phyloP scores from a whole-genome alignment of 495 filamentous ascomycete species.

The Penicillium coffeae region DNA sequence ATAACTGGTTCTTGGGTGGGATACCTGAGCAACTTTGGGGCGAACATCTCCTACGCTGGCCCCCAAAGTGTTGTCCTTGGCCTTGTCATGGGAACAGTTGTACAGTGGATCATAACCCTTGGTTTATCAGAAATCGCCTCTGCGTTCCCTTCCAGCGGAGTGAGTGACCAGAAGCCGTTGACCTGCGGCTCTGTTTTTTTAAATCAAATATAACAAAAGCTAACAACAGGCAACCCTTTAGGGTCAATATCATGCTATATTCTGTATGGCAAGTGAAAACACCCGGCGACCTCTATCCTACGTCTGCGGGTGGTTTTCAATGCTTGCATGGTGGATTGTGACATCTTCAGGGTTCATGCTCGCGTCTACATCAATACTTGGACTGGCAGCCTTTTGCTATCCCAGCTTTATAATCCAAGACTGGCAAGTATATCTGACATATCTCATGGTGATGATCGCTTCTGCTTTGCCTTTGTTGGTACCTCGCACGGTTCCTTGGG shows the following conservation, averaged over 20 bases:
- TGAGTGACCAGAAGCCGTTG: too few species aligned
- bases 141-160: too few species aligned
- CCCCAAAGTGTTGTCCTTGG: too few species aligned
- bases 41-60: too few species aligned
- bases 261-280: constrained; percentile 20
- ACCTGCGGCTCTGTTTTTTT: too few species aligned
- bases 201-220: too few species aligned
- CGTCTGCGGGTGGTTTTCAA: constrained; percentile 32
- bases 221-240: too few species aligned
- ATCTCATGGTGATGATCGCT: background rate
- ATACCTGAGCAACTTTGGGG: too few species aligned
- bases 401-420: background rate
- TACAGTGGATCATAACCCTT: too few species aligned
- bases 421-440: background rate
- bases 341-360: constrained; percentile 18
- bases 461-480: background rate
- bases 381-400: background rate
- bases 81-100: too few species aligned
- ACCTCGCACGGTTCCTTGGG: background rate
- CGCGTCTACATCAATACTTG: background rate
- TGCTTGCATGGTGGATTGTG: constrained; percentile 35
- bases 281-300: constrained; percentile 22
- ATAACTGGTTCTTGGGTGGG: too few species aligned
- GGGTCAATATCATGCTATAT: constrained; percentile 33
- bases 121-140: too few species aligned